phyloP scores from a whole-genome alignment of 164 flowering plant genomes.

The Berberis thunbergii region DNA sequence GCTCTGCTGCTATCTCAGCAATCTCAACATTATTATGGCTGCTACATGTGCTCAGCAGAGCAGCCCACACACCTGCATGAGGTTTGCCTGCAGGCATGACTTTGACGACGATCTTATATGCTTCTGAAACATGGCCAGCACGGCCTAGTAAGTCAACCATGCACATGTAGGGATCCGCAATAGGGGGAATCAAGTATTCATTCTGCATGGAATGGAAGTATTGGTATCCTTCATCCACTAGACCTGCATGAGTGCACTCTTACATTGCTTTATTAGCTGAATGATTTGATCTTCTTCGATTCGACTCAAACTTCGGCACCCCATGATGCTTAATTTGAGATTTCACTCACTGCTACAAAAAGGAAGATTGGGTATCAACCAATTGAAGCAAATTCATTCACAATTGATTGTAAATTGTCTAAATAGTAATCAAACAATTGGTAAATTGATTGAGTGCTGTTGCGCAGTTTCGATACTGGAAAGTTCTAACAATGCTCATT shows the following conservation, averaged over 20 bases:
- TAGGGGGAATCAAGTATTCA: conserved; percentile 16
- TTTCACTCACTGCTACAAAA: conserved; percentile 8
- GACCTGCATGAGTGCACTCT: conserved; percentile 14
- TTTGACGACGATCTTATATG: conserved; percentile 9
- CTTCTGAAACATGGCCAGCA: conserved; percentile 13
- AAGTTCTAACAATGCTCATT: conserved; percentile 16
- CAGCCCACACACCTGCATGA: conserved; percentile 20
- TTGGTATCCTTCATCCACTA: conserved; percentile 14
- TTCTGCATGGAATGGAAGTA: conserved; percentile 14
- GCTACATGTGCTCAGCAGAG: conserved; percentile 19
- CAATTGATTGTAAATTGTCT: conserved; percentile 4
- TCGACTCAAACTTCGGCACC: conserved; percentile 2
- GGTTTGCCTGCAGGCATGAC: conserved; percentile 13
- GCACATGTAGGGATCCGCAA: conserved; percentile 21
- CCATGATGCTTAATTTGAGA: too few relatives aligned
- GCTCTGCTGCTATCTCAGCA: conserved; percentile 14
- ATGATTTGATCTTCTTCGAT: conserved; percentile 13
- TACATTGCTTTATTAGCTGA: conserved; percentile 5
- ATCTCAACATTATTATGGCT: conserved; percentile 9
- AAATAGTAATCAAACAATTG: background rate
- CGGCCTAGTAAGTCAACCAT: conserved; percentile 20
- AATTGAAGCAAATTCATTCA: conserved; percentile 9
- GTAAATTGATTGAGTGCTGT: conserved; percentile 2
- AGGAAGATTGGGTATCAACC: background rate
- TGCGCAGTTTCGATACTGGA: conserved; percentile 1